Percentiles rank a stretch among this genome's conserved stretches.
Conservation (phyloP, 352 stramenopile species). For the Globisporangium orthogonon region DNA sequence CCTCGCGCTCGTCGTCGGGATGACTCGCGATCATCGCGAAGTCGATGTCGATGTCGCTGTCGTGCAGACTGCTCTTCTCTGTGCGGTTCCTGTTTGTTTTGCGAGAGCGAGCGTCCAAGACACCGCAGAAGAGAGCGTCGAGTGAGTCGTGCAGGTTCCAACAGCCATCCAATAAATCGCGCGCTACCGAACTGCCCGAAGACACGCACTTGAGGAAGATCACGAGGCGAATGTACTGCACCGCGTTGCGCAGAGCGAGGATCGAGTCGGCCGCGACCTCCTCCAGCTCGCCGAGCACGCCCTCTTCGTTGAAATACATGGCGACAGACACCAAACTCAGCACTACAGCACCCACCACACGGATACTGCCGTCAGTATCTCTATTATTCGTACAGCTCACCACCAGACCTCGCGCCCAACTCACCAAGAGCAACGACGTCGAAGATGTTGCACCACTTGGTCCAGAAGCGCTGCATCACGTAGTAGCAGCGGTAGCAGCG, state of each 20-base stretch:
- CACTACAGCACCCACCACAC: conserved; percentile 21
- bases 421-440: conserved; percentile 68
- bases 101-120: too few relatives aligned
- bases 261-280: conserved; percentile 73
- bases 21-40: conserved; percentile 37
- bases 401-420: not conserved
- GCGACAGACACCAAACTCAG: conserved; percentile 73
- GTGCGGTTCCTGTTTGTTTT: conserved; percentile 39
- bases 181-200: not conserved
- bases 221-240: conserved; percentile 75
- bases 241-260: conserved; percentile 67
- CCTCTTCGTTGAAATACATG: conserved; percentile 85
- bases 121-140: not conserved
- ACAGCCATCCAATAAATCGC: too few relatives aligned
- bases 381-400: not conserved
- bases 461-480: conserved; percentile 57
- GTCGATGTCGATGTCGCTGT: conserved; percentile 66
- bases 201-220: conserved; percentile 79
- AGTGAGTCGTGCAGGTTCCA: not conserved
- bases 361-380: not conserved
- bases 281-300: conserved; percentile 74
- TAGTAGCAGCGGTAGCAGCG: not conserved
- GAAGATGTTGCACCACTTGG: conserved; percentile 84
- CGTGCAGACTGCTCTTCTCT: conserved; percentile 30
- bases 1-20: conserved; percentile 35